phyloP scores from a whole-genome alignment of 768 basidiomycete genomes.

The Panellus pusillus region DNA sequence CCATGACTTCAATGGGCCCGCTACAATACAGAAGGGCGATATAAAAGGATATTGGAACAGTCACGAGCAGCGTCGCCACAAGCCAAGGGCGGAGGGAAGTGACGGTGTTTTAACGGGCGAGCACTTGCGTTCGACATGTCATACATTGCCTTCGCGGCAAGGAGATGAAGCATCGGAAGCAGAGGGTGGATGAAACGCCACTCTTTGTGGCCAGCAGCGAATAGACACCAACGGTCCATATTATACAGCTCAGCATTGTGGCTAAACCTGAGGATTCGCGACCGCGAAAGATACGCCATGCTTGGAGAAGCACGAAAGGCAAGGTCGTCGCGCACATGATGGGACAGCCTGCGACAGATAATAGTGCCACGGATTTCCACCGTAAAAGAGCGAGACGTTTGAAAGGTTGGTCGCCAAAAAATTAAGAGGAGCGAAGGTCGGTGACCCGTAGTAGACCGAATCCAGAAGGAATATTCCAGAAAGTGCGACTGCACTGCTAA shows the following conservation, averaged over 20 bases:
- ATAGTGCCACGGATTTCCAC: slow-evolving; percentile 82
- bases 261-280: slow-evolving; percentile 32
- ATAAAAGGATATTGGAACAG: slow-evolving; percentile 66
- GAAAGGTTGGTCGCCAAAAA: slow-evolving; percentile 85
- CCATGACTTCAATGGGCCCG: slow-evolving; percentile 76
- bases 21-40: slow-evolving; percentile 73
- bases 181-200: slow-evolving; percentile 96
- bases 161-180: slow-evolving; percentile 77
- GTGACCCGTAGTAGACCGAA: slow-evolving; percentile 63
- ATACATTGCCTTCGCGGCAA: slow-evolving; percentile 72
- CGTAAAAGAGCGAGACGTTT: slow-evolving; percentile 90
- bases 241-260: slow-evolving; percentile 48
- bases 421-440: slow-evolving; percentile 74
- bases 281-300: slow-evolving; percentile 37
- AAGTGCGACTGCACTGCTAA: slow-evolving; percentile 24
- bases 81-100: slow-evolving; percentile 36
- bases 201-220: slow-evolving; percentile 91
- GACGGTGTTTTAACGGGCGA: slow-evolving; percentile 6
- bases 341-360: slow-evolving; percentile 82
- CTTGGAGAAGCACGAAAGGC: slow-evolving; percentile 71
- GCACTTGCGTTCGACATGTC: slow-evolving; percentile 35
- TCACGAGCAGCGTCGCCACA: slow-evolving; percentile 47
- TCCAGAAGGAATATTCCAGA: slow-evolving; percentile 52
- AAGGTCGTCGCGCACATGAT: slow-evolving; percentile 72
- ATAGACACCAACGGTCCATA: slow-evolving; percentile 68